Percentiles rank a stretch among this genome's conserved stretches.
phyloP scores from a whole-genome alignment of 169 alveolate species.

The Plasmodium relictum region DNA sequence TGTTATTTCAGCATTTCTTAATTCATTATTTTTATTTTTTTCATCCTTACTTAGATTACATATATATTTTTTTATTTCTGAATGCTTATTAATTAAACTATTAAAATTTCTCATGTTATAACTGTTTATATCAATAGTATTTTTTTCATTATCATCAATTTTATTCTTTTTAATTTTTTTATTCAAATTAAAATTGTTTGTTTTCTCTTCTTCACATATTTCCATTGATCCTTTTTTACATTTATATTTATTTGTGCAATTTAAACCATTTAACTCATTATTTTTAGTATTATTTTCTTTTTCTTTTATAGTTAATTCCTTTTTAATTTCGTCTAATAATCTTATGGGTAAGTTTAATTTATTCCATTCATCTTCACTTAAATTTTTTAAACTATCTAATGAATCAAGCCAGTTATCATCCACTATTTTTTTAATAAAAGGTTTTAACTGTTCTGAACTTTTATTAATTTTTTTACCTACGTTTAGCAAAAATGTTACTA shows the following conservation, averaged over 20 bases:
- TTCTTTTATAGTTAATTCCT: slow-evolving; percentile 21
- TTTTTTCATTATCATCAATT: neutral
- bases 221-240: neutral
- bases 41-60: neutral
- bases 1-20: slow-evolving; percentile 1
- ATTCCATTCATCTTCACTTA: slow-evolving; percentile 67
- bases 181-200: neutral
- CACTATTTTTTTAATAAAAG: slow-evolving; percentile 53
- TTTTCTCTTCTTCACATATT: slow-evolving; percentile 9
- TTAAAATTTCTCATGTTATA: neutral
- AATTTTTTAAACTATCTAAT: slow-evolving; percentile 39
- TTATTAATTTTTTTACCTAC: slow-evolving; percentile 68
- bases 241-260: neutral
- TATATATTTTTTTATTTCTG: neutral
- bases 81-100: neutral
- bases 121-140: neutral
- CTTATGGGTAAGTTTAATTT: slow-evolving; percentile 46
- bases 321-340: slow-evolving; percentile 49
- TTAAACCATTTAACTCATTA: neutral
- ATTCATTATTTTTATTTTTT: neutral
- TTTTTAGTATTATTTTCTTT: slow-evolving; percentile 11
- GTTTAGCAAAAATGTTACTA: slow-evolving; percentile 16
- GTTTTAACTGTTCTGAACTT: slow-evolving; percentile 35
- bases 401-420: slow-evolving; percentile 70
- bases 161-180: slow-evolving; percentile 34